A percentile compares a stretch with the other conserved stretches of the same genome.
phyloP scores from a whole-genome alignment of 768 basidiomycete species.

The Psilocybe cubensis region DNA sequence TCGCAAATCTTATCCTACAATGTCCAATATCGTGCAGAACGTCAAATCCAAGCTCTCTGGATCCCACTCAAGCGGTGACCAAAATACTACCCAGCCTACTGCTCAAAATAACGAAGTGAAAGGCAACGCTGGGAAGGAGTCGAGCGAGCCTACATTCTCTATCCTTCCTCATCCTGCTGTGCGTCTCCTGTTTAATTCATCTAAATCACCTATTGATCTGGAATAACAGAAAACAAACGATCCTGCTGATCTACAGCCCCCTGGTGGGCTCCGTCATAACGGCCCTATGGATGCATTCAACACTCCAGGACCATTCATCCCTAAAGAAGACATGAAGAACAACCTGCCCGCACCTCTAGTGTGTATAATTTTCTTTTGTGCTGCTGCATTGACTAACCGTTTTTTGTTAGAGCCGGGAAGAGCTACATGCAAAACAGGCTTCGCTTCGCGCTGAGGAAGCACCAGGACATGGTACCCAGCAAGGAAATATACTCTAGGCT shows the following conservation, averaged over 20 bases:
- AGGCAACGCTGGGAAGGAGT: background rate
- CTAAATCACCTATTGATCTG: background rate
- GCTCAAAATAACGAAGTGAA: background rate
- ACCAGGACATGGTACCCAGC: slow-evolving; percentile 8
- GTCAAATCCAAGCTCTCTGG: slow-evolving; percentile 26
- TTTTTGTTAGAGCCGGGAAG: slow-evolving; percentile 48
- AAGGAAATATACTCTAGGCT: slow-evolving; percentile 6
- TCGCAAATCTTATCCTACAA: slow-evolving; percentile 9
- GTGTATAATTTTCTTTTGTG: slow-evolving; percentile 16
- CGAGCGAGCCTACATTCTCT: slow-evolving; percentile 44
- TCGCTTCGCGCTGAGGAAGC: slow-evolving; percentile 4
- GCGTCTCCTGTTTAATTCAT: slow-evolving; percentile 5
- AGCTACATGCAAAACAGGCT: slow-evolving; percentile 46
- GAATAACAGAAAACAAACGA: slow-evolving; percentile 58
- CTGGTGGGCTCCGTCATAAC: slow-evolving; percentile 39
- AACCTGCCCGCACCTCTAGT: slow-evolving; percentile 54
- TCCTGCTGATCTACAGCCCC: slow-evolving; percentile 51
- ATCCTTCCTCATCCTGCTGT: slow-evolving; percentile 71
- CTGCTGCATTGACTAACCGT: background rate
- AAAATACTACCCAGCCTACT: slow-evolving; percentile 1
- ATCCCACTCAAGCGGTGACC: slow-evolving; percentile 8
- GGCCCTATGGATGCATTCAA: slow-evolving; percentile 48
- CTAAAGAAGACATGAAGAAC: slow-evolving; percentile 44
- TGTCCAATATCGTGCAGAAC: slow-evolving; percentile 28
- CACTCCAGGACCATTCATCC: slow-evolving; percentile 55